Base-by-base conservation (phyloP, 139 green algal genomes). In the Chlorella sorokiniana region DNA sequence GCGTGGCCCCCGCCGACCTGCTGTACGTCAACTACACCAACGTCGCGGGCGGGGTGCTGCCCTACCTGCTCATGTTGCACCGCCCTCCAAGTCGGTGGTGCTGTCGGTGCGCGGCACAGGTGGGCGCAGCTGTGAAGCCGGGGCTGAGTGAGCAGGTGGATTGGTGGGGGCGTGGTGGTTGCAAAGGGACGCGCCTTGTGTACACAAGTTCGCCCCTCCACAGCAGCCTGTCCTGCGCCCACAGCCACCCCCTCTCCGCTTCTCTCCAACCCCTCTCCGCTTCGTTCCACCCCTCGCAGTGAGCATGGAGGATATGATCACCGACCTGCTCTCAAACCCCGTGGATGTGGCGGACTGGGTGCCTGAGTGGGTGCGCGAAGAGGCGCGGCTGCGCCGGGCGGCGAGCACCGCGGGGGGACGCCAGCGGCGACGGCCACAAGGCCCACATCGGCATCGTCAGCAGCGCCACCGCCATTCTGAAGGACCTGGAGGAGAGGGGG, bases 1-100 rank as follows among this genome's bases (percentile, higher is more conserved):
- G 75, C 56, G 42, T 70, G 29, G 8, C 29, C 11, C 71, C 84
- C 0, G 31, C 71, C 2, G 84, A 88, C 65, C 52, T 88, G 23
- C 51, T 88, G 5, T 83, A 81, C 35, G 84, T 88, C 20, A 79
- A 38, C 5, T 88, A 88, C 42, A 69, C 79, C 61, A 82, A 77
- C 71, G 69, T 72, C 42, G 40, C 84, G 33, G 64, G 75, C 31
- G 84, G 84, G 65, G 74, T 83, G 61, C 76, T 94, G 71, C 90
- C 90, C 25, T 94, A 94, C 80, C 70, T 93, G 63, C 69, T 94
- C n/a, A 84, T 85, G 31, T 83, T 93, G 42, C 84, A 94, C 64
- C 69, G 73, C 14, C 31, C 51, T 87, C 67, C 37, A 80, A 85
- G 56, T 88, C 83, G 10, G 79, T 94, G 16, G 84, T 94, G 35